A percentile compares a stretch with the other conserved stretches of the same genome.
phyloP scores from a whole-genome alignment of 192 early-diverging fungal genomes.

The Backusella circina region DNA sequence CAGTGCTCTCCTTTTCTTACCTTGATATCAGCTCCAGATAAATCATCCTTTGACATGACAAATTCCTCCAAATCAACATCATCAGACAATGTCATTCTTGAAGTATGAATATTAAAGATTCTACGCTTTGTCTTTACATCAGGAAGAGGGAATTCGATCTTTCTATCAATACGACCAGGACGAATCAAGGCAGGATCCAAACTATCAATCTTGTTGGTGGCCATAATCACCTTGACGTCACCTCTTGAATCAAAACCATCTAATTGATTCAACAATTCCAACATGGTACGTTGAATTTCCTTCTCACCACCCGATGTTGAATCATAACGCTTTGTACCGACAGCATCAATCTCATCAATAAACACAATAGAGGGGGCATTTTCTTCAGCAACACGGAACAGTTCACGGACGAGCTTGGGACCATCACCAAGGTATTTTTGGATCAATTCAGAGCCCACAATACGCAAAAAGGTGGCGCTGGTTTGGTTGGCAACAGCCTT shows the following conservation, averaged over 20 bases:
- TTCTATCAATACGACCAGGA: conserved; percentile 85
- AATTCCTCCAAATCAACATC: conserved; percentile 98
- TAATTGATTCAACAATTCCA: conserved; percentile 96
- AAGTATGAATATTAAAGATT: conserved; percentile 95
- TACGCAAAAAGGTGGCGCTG: conserved; percentile 88
- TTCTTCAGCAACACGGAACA: conserved; percentile 92
- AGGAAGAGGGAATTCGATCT: conserved; percentile 87
- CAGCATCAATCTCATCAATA: conserved; percentile 97
- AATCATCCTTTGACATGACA: conserved; percentile 91
- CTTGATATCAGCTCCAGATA: conserved; percentile 98
- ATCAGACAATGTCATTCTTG: conserved; percentile 89
- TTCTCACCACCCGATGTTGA: conserved; percentile 94
- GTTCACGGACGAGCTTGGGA: conserved; percentile 92
- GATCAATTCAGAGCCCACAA: conserved; percentile 93
- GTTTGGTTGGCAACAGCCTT: conserved; percentile 96
- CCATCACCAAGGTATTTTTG: conserved; percentile 99
- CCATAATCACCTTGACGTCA: conserved; percentile 97
- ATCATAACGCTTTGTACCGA: conserved; percentile 98
- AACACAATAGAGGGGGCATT: conserved; percentile 99
- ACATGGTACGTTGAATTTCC: conserved; percentile 97
- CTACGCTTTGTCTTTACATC: conserved; percentile 93
- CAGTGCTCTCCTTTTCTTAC: conserved; percentile 19
- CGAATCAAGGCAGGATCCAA: conserved; percentile 87
- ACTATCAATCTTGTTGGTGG: conserved; percentile 94
- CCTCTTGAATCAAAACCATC: conserved; percentile 96